Conservation (phyloP, 169 alveolate species). For the Eimeria acervulina region DNA sequence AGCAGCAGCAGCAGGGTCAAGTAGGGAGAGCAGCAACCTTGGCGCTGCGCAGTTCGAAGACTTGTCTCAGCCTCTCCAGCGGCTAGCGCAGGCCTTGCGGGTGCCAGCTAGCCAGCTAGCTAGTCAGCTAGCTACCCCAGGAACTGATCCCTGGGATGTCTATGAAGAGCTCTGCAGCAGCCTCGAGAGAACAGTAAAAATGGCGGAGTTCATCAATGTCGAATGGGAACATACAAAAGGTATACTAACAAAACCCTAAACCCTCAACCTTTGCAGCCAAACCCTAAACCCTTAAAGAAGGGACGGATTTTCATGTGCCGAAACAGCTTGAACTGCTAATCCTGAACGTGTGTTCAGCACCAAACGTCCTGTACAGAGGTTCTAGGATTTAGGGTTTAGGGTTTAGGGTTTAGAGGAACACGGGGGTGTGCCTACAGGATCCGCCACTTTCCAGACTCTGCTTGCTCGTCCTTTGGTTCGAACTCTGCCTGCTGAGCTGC, state of each 20-base stretch:
- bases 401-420: slow-evolving; percentile 20
- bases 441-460: background rate
- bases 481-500: background rate
- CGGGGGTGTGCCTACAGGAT: background rate
- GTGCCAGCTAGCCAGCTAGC: slow-evolving; percentile 69
- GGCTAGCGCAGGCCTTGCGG: slow-evolving; percentile 10
- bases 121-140: slow-evolving; percentile 13
- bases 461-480: slow-evolving; percentile 26
- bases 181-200: background rate
- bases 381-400: slow-evolving; percentile 32
- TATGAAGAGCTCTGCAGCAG: slow-evolving; percentile 27
- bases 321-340: no score
- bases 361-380: no score
- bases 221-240: slow-evolving; percentile 28
- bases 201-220: background rate
- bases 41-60: background rate
- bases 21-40: background rate
- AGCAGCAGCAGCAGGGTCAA: slow-evolving; percentile 24
- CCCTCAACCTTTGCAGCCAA: background rate
- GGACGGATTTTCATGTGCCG: no score
- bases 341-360: no score
- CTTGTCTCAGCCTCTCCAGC: slow-evolving; percentile 15
- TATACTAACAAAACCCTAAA: background rate
- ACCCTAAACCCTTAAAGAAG: background rate
- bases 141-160: background rate